Evolutionary conservation across 2,329 filamentous ascomycete genomes (phyloP).

Genomic region (Knoxdaviesia capensis): DNA sequence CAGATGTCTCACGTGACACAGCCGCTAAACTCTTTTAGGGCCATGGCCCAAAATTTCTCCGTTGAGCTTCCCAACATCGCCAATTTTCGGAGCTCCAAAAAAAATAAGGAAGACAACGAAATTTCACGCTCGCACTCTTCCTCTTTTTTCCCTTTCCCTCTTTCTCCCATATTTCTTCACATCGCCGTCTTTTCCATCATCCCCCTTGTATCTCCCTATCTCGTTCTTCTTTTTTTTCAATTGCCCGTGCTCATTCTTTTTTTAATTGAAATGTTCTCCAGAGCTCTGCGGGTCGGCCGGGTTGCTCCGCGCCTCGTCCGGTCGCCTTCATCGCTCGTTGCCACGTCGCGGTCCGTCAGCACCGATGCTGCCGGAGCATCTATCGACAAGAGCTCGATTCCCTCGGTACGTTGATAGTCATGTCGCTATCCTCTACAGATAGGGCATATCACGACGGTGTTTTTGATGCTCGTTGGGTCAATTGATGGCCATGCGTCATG

Average conservation of each 20-base stretch:
- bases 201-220: background rate
- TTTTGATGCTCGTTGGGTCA: background rate
- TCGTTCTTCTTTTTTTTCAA: too few species aligned
- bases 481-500: background rate
- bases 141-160: background rate
- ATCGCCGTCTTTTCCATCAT: background rate
- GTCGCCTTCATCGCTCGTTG: conserved; percentile 21
- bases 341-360: conserved; percentile 59
- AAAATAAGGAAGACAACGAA: too few species aligned
- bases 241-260: background rate
- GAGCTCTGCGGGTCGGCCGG: conserved; percentile 42
- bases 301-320: conserved; percentile 37
- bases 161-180: background rate
- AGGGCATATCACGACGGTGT: background rate
- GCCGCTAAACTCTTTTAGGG: too few species aligned
- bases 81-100: too few species aligned
- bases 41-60: too few species aligned
- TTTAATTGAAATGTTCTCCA: conserved; percentile 42
- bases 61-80: too few species aligned
- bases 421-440: too few species aligned
- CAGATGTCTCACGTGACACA: too few species aligned
- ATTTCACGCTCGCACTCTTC: background rate
- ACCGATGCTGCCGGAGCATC: conserved; percentile 88
- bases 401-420: conserved; percentile 17
- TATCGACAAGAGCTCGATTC: conserved; percentile 49